Conservation (phyloP, 2,329 filamentous ascomycete genomes). For the Pleomassaria siparia region DNA sequence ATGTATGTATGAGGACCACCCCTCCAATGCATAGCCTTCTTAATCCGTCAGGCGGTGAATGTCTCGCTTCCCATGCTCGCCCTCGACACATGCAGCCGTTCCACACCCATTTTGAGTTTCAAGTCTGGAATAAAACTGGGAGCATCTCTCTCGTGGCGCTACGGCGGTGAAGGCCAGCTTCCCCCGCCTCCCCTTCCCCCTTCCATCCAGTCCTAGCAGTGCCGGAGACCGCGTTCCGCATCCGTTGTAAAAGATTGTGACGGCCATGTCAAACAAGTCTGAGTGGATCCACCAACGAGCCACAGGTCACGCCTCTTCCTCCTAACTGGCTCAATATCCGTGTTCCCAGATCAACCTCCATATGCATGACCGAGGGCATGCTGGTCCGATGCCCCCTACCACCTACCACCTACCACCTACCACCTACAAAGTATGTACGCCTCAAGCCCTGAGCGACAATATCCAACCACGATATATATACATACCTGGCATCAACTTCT, state of each 20-base stretch:
- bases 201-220: constrained; percentile 17
- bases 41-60: constrained; percentile 19
- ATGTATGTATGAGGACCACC: constrained; percentile 6
- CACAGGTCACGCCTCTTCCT: constrained; percentile 10
- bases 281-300: constrained; percentile 18
- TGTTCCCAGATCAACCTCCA: constrained; percentile 14
- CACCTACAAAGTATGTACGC: too few relatives aligned
- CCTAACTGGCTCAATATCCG: constrained; percentile 18
- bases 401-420: too few relatives aligned
- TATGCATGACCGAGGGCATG: constrained; percentile 5
- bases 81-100: constrained; percentile 5
- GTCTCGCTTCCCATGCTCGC: not conserved
- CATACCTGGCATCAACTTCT: constrained; percentile 9
- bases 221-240: constrained; percentile 26
- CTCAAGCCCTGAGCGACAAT: constrained; percentile 16
- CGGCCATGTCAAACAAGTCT: constrained; percentile 14
- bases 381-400: constrained; percentile 5
- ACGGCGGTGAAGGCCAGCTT: constrained; percentile 2
- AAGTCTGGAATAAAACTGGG: constrained; percentile 16
- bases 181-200: not conserved
- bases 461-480: constrained; percentile 6
- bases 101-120: constrained; percentile 4
- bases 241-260: constrained; percentile 16
- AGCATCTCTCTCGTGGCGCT: constrained; percentile 15
- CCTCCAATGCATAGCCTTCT: constrained; percentile 18